A percentile compares a stretch with the other conserved stretches of the same genome.
Conservation (phyloP, 371 early-diverging fungal species). For the Coemansia sp. region DNA sequence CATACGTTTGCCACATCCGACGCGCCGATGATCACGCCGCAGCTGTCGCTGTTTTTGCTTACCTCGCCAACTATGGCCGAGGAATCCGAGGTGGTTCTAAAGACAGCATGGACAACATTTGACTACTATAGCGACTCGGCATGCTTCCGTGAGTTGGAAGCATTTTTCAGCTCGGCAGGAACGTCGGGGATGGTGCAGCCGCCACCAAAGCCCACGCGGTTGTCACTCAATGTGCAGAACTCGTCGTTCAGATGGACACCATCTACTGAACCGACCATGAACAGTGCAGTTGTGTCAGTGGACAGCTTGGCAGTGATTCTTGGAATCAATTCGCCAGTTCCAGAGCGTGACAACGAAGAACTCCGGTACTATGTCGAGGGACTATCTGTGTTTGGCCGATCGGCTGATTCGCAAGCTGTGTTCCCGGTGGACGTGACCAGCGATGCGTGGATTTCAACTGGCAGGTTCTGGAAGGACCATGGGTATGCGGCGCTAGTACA, state of each 20-base stretch:
- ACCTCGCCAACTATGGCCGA: constrained; percentile 42
- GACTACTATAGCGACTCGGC: constrained; percentile 39
- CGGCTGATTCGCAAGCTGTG: constrained; percentile 25
- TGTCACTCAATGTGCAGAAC: constrained; percentile 49
- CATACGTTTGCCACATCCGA: constrained; percentile 46
- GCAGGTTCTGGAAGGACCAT: constrained; percentile 48
- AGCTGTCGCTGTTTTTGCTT: constrained; percentile 48
- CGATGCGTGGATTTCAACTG: constrained; percentile 49
- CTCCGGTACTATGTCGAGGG: constrained; percentile 49
- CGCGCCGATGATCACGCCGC: constrained; percentile 44
- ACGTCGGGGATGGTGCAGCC: constrained; percentile 50
- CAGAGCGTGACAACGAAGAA: constrained; percentile 46
- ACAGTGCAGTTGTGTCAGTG: constrained; percentile 38
- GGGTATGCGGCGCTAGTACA: constrained; percentile 44
- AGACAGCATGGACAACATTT: constrained; percentile 48
- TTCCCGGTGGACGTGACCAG: constrained; percentile 35
- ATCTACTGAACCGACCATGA: constrained; percentile 18
- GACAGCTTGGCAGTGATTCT: constrained; percentile 49
- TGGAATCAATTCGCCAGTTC: constrained; percentile 37
- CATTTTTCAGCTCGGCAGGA: constrained; percentile 48
- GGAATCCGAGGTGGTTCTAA: constrained; percentile 47
- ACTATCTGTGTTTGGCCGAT: constrained; percentile 37
- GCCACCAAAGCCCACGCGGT: constrained; percentile 47
- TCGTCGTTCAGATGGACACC: constrained; percentile 45
- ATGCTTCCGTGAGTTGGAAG: constrained; percentile 44